Base-by-base conservation (phyloP, 179 eudicot genomes). In the Beta corolliflora region DNA sequence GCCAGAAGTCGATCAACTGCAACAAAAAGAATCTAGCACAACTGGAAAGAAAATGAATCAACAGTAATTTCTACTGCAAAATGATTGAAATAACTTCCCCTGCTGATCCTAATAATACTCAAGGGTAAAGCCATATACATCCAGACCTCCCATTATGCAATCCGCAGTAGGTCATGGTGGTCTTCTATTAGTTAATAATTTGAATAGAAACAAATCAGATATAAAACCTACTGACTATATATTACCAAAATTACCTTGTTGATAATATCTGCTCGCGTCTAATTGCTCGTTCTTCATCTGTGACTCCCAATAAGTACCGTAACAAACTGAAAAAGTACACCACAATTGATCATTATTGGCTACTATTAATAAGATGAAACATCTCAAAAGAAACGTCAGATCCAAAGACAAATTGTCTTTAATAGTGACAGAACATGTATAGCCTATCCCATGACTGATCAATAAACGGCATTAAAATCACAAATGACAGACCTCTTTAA, bases 241-340 rank as follows among this genome's bases (percentile, higher is more conserved):
- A 7, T 48, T 48, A 9, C 7, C 52, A 55, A 14, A 25, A 72
- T 86, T 90, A 94, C 99, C 97, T 94, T 74, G 99, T 96, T 76
- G 98, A 89, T 83, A 96, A 79, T 89, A 96, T 94, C 91, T 96
- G 98, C 77, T 94, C 98, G 5, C 99, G 96, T 85, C 99, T 90
- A 72, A 58, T 67, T 87, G 90, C 91, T 78, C 98, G 87, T 83
- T 94, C 98, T 81, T 94, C 99, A 14, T 94, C 93, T 10, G 94
- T 94, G 79, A 92, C 85, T 81, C 97, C 99, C 81, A 96, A 79
- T 77, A 96, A 85, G 88, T 96, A 76, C 55, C 99, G 90, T 80
- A 93, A 18, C 88, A 96, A 87, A 85, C 99, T 96, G 99, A 69
- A 81, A 85, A 79, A 77, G 31, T 14, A 83, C 80, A n/a, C 46